These are phyloP conservation scores for Trichoderma semiorbis DNA, from an alignment of 2,329 filamentous ascomycete species.

Conservation along the genomic window DNA sequence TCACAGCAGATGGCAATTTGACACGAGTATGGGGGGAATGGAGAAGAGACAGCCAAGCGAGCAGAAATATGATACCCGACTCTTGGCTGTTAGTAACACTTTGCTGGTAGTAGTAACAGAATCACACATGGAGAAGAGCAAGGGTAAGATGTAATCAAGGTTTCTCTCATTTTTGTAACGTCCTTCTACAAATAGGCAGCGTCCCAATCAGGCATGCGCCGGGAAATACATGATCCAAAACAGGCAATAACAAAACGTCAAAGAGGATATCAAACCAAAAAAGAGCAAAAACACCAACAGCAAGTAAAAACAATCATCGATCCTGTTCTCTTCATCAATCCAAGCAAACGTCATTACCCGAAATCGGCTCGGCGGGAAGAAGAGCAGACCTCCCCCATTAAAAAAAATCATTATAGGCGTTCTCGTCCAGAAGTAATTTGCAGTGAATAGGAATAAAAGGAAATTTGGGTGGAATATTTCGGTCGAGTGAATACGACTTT, in stretches of 20 bases:
- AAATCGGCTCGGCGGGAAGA: conserved; percentile 9
- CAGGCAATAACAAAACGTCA: not conserved
- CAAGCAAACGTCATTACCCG: conserved; percentile 16
- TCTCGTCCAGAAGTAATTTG: conserved; percentile 11
- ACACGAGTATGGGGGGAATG: not conserved
- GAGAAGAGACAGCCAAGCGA: not conserved
- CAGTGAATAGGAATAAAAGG: not conserved
- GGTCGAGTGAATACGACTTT: not conserved
- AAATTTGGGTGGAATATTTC: conserved; percentile 7
- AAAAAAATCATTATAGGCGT: conserved; percentile 18
- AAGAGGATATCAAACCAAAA: conserved; percentile 9
- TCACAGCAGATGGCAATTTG: not conserved
- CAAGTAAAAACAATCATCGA: not conserved
- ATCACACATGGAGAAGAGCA: not conserved
- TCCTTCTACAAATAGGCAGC: not conserved
- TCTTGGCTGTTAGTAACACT: not conserved
- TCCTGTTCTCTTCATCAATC: conserved; percentile 16
- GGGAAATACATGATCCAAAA: not conserved
- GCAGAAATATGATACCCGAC: not conserved
- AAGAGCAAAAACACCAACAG: not conserved
- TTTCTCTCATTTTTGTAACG: not conserved
- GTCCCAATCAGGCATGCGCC: not conserved
- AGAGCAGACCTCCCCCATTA: conserved; percentile 17
- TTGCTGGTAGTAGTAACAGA: not conserved
- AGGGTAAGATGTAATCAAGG: not conserved